A percentile compares a stretch with the other conserved stretches of the same genome.
These are phyloP conservation scores for Pseudogymnoascus destructans DNA, from an alignment of 2,329 filamentous ascomycete species.

Conservation along the genomic window DNA sequence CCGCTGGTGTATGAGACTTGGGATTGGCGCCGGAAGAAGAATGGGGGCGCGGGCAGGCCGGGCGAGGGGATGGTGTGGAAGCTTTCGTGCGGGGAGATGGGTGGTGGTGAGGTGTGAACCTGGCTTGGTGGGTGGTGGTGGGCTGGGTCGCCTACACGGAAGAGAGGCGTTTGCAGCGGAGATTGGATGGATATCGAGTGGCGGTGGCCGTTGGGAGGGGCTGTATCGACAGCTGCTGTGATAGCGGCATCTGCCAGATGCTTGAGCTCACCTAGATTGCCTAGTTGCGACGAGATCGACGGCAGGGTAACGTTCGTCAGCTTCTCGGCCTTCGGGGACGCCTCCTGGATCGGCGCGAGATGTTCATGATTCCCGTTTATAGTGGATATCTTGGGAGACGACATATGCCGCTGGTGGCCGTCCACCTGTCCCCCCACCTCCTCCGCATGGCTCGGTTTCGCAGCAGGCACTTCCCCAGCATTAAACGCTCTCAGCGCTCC, in stretches of 20 bases:
- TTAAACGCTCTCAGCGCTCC: slow-evolving; percentile 10
- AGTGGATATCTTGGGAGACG: neutral
- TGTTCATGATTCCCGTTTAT: slow-evolving; percentile 12
- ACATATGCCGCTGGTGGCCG: neutral
- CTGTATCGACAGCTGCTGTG: neutral
- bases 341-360: slow-evolving; percentile 22
- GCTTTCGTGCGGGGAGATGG: slow-evolving; percentile 20
- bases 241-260: slow-evolving; percentile 18
- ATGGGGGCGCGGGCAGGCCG: slow-evolving; percentile 12
- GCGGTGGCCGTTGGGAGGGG: slow-evolving; percentile 12
- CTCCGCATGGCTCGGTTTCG: neutral
- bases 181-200: slow-evolving; percentile 20
- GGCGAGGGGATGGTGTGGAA: slow-evolving; percentile 31
- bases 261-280: slow-evolving; percentile 17
- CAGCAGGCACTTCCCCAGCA: neutral
- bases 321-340: slow-evolving; percentile 20
- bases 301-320: slow-evolving; percentile 22
- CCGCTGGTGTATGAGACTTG: slow-evolving; percentile 18
- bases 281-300: slow-evolving; percentile 22
- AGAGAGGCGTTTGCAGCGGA: slow-evolving; percentile 16
- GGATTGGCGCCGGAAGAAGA: slow-evolving; percentile 19
- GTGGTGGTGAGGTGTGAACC: slow-evolving; percentile 22
- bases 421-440: neutral
- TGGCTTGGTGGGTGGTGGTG: slow-evolving; percentile 16
- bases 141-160: slow-evolving; percentile 15